These are phyloP conservation scores for Botrytis paeoniae DNA, from an alignment of 2,329 filamentous ascomycete genomes.

Conservation along the genomic window DNA sequence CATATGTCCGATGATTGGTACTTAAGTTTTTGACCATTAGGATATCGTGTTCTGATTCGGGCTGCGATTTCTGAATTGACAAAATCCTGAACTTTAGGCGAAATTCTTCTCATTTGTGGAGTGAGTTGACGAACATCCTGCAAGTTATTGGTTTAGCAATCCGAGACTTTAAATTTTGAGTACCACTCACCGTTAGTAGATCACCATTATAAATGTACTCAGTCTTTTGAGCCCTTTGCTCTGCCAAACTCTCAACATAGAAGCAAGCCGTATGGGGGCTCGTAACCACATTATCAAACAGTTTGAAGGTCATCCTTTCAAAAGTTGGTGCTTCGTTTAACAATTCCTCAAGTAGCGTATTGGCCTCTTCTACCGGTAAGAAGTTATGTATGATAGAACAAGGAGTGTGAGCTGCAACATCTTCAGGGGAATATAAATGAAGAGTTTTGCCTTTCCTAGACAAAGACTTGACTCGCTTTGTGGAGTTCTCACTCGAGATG, in stretches of 20 bases:
- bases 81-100: conserved; percentile 64
- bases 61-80: conserved; percentile 76
- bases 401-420: conserved; percentile 79
- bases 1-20: conserved; percentile 73
- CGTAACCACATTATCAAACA: conserved; percentile 84
- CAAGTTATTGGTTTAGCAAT: not conserved
- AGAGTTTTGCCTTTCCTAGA: conserved; percentile 79
- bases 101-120: conserved; percentile 68
- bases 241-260: conserved; percentile 73
- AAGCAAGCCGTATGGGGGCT: conserved; percentile 83
- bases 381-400: conserved; percentile 95
- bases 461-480: conserved; percentile 50
- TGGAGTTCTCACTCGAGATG: conserved; percentile 22
- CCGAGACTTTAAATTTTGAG: conserved; percentile 14
- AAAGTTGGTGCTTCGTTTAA: conserved; percentile 71
- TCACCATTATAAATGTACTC: conserved; percentile 87
- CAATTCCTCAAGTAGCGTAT: conserved; percentile 71
- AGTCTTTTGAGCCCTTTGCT: conserved; percentile 66
- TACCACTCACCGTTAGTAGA: conserved; percentile 55
- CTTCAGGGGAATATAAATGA: conserved; percentile 76
- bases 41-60: conserved; percentile 67
- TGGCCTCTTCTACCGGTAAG: conserved; percentile 67
- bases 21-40: conserved; percentile 67
- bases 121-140: conserved; percentile 75
- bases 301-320: conserved; percentile 69